These are phyloP conservation scores for Globisporangium echinulatum DNA, from an alignment of 352 stramenopile species.

Conservation along the genomic window DNA sequence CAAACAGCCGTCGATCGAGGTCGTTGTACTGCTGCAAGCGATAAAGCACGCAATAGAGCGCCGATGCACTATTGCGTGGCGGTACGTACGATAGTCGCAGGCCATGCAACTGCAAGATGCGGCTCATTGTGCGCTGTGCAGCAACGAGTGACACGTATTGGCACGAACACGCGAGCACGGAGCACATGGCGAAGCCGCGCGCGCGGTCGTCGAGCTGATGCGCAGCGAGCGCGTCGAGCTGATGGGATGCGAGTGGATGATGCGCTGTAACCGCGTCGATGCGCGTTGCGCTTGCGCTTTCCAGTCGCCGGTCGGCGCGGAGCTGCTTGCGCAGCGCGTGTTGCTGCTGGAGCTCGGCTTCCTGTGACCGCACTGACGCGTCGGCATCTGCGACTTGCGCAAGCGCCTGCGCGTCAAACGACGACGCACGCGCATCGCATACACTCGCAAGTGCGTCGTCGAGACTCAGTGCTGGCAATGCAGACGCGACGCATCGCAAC, in stretches of 20 bases:
- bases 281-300: too few relatives aligned
- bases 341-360: slow-evolving; percentile 23
- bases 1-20: slow-evolving; percentile 59
- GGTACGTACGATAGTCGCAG: slow-evolving; percentile 43
- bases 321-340: slow-evolving; percentile 10
- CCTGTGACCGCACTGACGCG: slow-evolving; percentile 10
- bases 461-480: slow-evolving; percentile 42
- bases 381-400: slow-evolving; percentile 11
- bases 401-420: slow-evolving; percentile 7
- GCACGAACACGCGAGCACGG: slow-evolving; percentile 62
- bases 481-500: too few relatives aligned
- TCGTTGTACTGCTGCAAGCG: slow-evolving; percentile 69
- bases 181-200: slow-evolving; percentile 64
- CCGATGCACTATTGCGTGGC: slow-evolving; percentile 26
- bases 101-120: slow-evolving; percentile 48
- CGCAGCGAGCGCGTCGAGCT: slow-evolving; percentile 50
- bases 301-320: slow-evolving; percentile 5
- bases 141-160: slow-evolving; percentile 55
- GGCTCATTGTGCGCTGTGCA: slow-evolving; percentile 50
- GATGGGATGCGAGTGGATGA: slow-evolving; percentile 1
- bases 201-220: slow-evolving; percentile 67
- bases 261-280: too few relatives aligned
- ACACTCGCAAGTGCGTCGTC: slow-evolving; percentile 22
- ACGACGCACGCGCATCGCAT: slow-evolving; percentile 9
- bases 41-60: slow-evolving; percentile 58